Base-by-base conservation (phyloP, 2,329 filamentous ascomycete genomes). In the Ceratocystis variospora region DNA sequence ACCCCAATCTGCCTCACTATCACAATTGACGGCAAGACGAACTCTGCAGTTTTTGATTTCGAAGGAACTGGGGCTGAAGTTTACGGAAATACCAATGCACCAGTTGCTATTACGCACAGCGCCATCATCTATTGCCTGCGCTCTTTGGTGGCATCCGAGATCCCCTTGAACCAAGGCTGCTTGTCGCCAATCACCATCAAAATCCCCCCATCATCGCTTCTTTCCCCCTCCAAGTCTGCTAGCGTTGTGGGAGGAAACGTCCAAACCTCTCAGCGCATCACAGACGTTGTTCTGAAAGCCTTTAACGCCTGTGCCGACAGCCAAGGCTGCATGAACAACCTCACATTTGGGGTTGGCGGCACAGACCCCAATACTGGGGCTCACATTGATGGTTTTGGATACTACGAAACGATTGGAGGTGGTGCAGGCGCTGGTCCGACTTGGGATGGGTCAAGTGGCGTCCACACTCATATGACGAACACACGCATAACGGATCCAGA, bases 71-170 rank as follows among this genome's bases (percentile, higher is more conserved):
- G 89, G 0, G 85, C 87, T 0, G 88, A 94, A 74, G 87, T 90
- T 0, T 90, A 90, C 71, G 88, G 83, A 37, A 92, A 91, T 71
- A 87, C 87, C 74, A 94, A 94, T 71, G 89, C 89, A 0, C 89
- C 89, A 0, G 83, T 90, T 74, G 89, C 89, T 2, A 88, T 94
- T 61, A 92, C 88, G 0, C 90, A 89, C 76, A 88, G 84, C 5
- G 89, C 89, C n/a, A 92, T 93, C 70, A 93, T 94, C 70, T 94
- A 94, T 78, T 93, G 88, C 71, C 79, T 94, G 17, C 83, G 89
- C 31, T 89, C 86, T 71, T 79, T 94, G 66, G 91, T 94, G 69
- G 87, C 83, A 7, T 85, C 90, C 71, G 89, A 93, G 69, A 92
- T 94, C 6, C 89, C 89, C 0, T 78, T 94, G 2, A 94, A 94